These are phyloP conservation scores for Rosa hybrid DNA, from an alignment of 331 rosid genomes.

Conservation along the genomic window DNA sequence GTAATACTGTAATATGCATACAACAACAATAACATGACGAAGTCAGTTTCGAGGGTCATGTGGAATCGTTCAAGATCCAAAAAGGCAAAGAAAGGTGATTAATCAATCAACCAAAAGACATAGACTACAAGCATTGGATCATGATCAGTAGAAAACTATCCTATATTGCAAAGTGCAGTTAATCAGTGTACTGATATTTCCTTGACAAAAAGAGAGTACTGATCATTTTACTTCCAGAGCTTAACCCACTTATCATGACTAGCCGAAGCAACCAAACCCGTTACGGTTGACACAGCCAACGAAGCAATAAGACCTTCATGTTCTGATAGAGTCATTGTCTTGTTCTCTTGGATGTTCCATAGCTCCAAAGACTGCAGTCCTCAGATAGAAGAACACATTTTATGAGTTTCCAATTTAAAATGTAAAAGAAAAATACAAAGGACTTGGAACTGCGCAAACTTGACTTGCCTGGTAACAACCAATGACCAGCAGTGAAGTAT, in stretches of 20 bases:
- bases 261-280: slow-evolving; percentile 83
- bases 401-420: background rate
- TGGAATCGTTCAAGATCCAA: background rate
- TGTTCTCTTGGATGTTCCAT: slow-evolving; percentile 86
- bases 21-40: slow-evolving; percentile 13
- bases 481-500: slow-evolving; percentile 71
- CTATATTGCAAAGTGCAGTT: slow-evolving; percentile 25
- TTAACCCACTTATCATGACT: slow-evolving; percentile 79
- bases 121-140: slow-evolving; percentile 7
- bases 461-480: slow-evolving; percentile 87
- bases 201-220: background rate
- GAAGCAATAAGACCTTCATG: slow-evolving; percentile 79
- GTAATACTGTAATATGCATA: background rate
- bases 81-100: background rate
- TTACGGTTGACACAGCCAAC: slow-evolving; percentile 68
- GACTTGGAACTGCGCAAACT: background rate
- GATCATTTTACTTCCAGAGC: slow-evolving; percentile 69
- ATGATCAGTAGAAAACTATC: slow-evolving; percentile 1
- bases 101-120: background rate
- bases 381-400: background rate
- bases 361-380: slow-evolving; percentile 79
- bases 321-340: slow-evolving; percentile 75
- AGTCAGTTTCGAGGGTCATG: slow-evolving; percentile 11
- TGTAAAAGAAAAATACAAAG: background rate
- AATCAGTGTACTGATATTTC: slow-evolving; percentile 19